Evolutionary conservation across 495 filamentous ascomycete genomes (phyloP).

Genomic region (Amniculicola lignicola): DNA sequence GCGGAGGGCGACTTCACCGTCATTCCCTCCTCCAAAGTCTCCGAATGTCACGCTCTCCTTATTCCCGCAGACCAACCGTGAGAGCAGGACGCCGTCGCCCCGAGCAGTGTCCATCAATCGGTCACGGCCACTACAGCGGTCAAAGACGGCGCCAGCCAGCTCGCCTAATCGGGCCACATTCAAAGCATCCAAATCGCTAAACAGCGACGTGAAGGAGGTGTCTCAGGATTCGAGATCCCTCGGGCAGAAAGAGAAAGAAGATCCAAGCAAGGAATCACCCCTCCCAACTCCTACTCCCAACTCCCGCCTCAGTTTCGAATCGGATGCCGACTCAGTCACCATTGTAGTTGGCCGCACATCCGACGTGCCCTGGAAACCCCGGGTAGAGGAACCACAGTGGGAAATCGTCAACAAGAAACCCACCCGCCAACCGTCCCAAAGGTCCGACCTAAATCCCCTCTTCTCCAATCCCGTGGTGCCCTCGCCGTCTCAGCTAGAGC

Average conservation of each 20-base stretch:
- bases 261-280: slow-evolving; percentile 1
- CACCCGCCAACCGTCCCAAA: not conserved
- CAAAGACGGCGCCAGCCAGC: slow-evolving; percentile 57
- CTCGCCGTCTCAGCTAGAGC: not conserved
- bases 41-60: slow-evolving; percentile 66
- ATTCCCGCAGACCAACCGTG: slow-evolving; percentile 39
- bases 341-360: slow-evolving; percentile 35
- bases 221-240: slow-evolving; percentile 34
- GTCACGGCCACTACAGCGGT: slow-evolving; percentile 52
- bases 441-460: not conserved
- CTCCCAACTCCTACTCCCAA: slow-evolving; percentile 38
- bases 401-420: slow-evolving; percentile 49
- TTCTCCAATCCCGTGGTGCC: not conserved
- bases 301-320: slow-evolving; percentile 47
- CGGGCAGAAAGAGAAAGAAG: not conserved
- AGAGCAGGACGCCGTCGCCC: slow-evolving; percentile 42
- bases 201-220: slow-evolving; percentile 13
- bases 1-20: slow-evolving; percentile 30
- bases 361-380: slow-evolving; percentile 37
- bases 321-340: slow-evolving; percentile 40
- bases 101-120: slow-evolving; percentile 40
- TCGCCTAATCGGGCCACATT: slow-evolving; percentile 47
- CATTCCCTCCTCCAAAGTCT: slow-evolving; percentile 40
- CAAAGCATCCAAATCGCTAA: slow-evolving; percentile 27
- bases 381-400: slow-evolving; percentile 48